phyloP scores from a whole-genome alignment of 2,329 filamentous ascomycete genomes.

The Periconia digitata region DNA sequence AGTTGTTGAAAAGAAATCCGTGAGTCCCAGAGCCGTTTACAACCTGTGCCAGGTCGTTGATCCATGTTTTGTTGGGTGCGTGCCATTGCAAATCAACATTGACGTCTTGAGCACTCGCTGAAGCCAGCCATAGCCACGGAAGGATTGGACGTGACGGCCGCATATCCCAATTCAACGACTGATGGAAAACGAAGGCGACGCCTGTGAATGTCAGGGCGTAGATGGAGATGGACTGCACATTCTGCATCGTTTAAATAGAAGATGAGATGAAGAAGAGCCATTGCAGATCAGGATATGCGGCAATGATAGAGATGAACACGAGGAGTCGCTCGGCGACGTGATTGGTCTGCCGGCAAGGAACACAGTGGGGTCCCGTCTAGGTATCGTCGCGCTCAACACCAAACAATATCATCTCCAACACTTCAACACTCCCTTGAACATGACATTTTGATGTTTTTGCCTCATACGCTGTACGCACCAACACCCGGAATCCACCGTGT shows the following conservation, averaged over 20 bases:
- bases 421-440: neutral
- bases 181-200: constrained; percentile 22
- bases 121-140: constrained; percentile 21
- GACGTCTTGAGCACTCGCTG: constrained; percentile 15
- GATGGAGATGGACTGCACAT: constrained; percentile 14
- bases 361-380: neutral
- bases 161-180: constrained; percentile 25
- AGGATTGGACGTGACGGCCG: constrained; percentile 13
- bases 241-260: constrained; percentile 27
- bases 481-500: neutral
- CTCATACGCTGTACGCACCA: neutral
- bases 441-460: too few relatives aligned
- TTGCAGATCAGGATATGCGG: constrained; percentile 23
- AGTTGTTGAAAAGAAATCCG: constrained; percentile 74
- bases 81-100: constrained; percentile 37
- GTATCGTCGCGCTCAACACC: neutral
- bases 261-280: constrained; percentile 12
- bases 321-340: neutral
- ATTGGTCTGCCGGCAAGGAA: constrained; percentile 6
- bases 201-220: constrained; percentile 18
- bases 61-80: constrained; percentile 41
- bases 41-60: constrained; percentile 64
- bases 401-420: neutral
- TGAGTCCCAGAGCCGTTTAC: constrained; percentile 65
- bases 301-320: constrained; percentile 12